Percentiles rank a stretch among this genome's conserved stretches.
Conservation (phyloP, 345 rosid species). For the Eucalyptus caleyi region DNA sequence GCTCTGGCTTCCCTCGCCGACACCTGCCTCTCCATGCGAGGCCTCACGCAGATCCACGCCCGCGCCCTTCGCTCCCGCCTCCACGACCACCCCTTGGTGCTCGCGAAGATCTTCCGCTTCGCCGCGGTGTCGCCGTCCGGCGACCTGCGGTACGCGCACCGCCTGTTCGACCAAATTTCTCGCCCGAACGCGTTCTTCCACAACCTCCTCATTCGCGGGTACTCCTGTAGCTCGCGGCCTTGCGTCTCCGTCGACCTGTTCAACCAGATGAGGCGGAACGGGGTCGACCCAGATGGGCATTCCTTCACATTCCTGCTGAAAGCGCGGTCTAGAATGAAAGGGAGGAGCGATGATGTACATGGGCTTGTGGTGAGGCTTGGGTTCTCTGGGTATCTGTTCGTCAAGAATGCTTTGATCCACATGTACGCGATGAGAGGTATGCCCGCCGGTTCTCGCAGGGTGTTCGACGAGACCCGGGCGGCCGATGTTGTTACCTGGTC, state of each 20-base stretch:
- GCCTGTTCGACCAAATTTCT: background rate
- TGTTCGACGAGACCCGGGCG: constrained; percentile 2
- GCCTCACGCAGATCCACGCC: background rate
- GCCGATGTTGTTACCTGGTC: constrained; percentile 16
- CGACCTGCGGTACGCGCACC: background rate
- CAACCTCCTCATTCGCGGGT: background rate
- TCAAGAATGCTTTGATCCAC: background rate
- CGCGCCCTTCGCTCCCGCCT: background rate
- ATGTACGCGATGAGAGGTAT: constrained; percentile 2
- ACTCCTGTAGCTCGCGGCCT: background rate
- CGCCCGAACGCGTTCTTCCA: background rate
- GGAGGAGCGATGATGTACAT: background rate
- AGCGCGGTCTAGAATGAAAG: background rate
- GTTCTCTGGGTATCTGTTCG: background rate
- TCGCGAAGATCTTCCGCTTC: background rate
- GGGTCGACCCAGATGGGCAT: background rate
- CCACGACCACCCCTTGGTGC: background rate
- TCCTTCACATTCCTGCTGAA: background rate
- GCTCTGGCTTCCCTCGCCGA: background rate
- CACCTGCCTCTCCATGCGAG: background rate
- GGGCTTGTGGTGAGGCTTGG: background rate
- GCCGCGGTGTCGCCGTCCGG: background rate
- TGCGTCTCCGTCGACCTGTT: background rate
- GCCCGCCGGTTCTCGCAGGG: background rate
- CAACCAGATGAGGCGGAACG: background rate